Evolutionary conservation across 305 asterid species (phyloP).

Genomic region (Striga hermonthica): DNA sequence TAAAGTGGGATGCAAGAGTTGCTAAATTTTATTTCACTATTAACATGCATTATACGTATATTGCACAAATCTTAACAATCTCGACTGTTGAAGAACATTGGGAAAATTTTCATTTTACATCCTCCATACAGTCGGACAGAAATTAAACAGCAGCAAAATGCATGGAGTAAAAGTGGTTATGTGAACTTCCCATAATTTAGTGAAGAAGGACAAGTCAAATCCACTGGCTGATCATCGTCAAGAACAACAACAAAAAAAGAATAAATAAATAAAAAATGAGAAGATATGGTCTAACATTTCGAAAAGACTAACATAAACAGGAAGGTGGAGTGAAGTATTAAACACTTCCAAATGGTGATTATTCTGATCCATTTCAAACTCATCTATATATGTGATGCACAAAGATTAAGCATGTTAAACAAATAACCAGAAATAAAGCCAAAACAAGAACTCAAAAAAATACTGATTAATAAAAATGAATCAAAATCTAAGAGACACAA

Average conservation of each 20-base stretch:
- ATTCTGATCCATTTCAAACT: constrained; percentile 17
- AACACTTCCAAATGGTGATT: constrained; percentile 19
- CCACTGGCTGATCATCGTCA: constrained; percentile 1
- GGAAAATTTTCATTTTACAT: constrained; percentile 16
- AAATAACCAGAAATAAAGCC: constrained; percentile 17
- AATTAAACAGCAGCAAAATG: constrained; percentile 20
- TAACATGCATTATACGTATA: constrained; percentile 25
- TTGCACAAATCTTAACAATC: constrained; percentile 11
- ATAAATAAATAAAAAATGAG: constrained; percentile 6
- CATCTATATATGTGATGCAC: constrained; percentile 12
- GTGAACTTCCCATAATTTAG: constrained; percentile 9
- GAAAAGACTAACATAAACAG: constrained; percentile 13
- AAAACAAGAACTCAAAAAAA: constrained; percentile 14
- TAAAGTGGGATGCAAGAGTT: constrained; percentile 24
- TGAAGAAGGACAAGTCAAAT: constrained; percentile 4
- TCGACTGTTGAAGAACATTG: constrained; percentile 16
- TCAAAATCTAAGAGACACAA: constrained; percentile 21
- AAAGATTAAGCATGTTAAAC: constrained; percentile 13
- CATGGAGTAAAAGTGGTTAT: constrained; percentile 20
- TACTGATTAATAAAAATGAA: constrained; percentile 4
- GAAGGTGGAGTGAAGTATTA: constrained; percentile 9
- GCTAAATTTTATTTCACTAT: constrained; percentile 1
- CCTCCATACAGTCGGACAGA: constrained; percentile 18
- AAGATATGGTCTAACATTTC: constrained; percentile 5
- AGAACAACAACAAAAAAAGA: too few species aligned